Percentiles rank a stretch among this genome's conserved stretches.
These are phyloP conservation scores for Parafenestella ontariensis DNA, from an alignment of 2,329 filamentous ascomycete species.

Conservation along the genomic window DNA sequence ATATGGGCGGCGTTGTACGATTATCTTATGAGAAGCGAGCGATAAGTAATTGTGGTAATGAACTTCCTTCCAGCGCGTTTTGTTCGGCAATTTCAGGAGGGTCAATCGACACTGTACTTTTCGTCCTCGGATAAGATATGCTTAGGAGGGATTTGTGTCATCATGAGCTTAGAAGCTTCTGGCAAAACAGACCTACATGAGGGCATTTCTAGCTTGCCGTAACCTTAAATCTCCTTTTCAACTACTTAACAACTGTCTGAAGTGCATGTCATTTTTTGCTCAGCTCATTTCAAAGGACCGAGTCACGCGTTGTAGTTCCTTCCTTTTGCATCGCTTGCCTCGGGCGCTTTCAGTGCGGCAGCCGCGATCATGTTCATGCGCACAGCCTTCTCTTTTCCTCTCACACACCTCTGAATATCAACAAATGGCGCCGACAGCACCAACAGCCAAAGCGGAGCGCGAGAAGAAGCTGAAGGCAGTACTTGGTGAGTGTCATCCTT, in stretches of 20 bases:
- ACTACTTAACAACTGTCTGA: neutral
- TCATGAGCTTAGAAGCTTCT: neutral
- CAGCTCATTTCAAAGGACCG: neutral
- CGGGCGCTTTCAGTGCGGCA: neutral
- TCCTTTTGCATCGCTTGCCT: neutral
- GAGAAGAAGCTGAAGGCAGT: conserved; percentile 46
- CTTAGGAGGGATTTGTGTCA: neutral
- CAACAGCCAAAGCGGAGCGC: conserved; percentile 37
- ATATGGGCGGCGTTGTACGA: neutral
- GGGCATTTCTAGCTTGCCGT: neutral
- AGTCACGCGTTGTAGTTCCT: neutral
- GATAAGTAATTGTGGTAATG: neutral
- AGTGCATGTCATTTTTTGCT: neutral
- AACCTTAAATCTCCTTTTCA: neutral
- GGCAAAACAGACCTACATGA: neutral
- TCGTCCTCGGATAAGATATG: neutral
- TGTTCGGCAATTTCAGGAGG: neutral
- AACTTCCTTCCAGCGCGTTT: neutral
- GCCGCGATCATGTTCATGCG: neutral
- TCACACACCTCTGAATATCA: neutral
- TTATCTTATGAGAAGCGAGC: neutral
- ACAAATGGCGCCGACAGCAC: conserved; percentile 33
- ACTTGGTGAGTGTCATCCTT: conserved; percentile 30
- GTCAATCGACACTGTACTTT: neutral
- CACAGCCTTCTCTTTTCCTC: neutral